Evolutionary conservation across 495 filamentous ascomycete species (phyloP), one percentile per base, ranked within the genome.

Genomic region (Amniculicola lignicola): DNA sequence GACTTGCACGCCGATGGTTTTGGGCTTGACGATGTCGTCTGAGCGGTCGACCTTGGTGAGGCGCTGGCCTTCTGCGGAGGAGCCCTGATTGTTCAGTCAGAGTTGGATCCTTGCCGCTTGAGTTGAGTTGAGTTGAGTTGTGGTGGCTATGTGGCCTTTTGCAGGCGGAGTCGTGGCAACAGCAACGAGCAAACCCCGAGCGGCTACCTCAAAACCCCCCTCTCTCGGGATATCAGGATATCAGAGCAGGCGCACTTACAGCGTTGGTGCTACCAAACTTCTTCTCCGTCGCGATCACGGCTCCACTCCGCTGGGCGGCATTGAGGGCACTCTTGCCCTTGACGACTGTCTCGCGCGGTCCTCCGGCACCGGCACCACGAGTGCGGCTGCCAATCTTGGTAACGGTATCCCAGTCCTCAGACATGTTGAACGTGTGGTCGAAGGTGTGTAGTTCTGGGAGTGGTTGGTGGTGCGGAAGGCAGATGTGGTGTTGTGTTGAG

Each of bases 41-140:
- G 83, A 82, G 64, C 93, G 93, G 80, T 97, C 93, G 69, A 99
- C 90, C 79, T 96, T 99, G 38, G 93, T 97, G 46, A 97, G 79
- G 68, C 87, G 90, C 74, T 99, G 93, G 66, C 93, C 93, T 77
- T 97, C 92, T 57, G 78, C 82, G 52, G 74, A 74, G 52, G 77
- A 72, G 82, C 87, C 60, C 53, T 47, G 43, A n/a, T n/a, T n/a
- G n/a, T n/a, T n/a, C n/a, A n/a, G n/a, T n/a, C n/a, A n/a, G n/a
- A n/a, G n/a, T n/a, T n/a, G n/a, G n/a, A n/a, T n/a, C n/a, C n/a
- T n/a, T n/a, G n/a, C n/a, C n/a, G n/a, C n/a, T n/a, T n/a, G n/a
- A n/a, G n/a, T n/a, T n/a, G n/a, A n/a, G n/a, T n/a, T n/a, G n/a
- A n/a, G n/a, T n/a, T n/a, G n/a, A n/a, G n/a, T n/a, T n/a, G n/a